Evolutionary conservation across 306 rosid species (phyloP).

Genomic region (Castanopsis chinensis): DNA sequence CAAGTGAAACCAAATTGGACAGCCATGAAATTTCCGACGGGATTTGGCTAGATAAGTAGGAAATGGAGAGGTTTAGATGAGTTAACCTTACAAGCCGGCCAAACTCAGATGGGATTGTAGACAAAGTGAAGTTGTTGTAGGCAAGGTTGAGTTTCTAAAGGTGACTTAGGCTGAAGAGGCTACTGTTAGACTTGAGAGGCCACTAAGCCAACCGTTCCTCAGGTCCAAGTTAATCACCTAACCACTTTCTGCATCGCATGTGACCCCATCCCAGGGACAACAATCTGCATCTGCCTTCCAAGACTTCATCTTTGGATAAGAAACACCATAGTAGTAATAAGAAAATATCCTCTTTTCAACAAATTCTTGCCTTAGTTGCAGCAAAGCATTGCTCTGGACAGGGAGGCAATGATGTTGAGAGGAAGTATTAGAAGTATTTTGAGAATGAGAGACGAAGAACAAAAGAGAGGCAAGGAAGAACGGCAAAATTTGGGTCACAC

Average conservation of each 20-base stretch:
- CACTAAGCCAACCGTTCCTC: constrained; percentile 3
- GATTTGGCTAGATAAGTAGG: not conserved
- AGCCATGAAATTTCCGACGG: fast-evolving
- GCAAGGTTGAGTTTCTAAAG: constrained; percentile 12
- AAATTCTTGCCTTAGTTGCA: no score
- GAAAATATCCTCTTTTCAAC: no score
- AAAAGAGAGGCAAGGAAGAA: no score
- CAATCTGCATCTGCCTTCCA: constrained; percentile 12
- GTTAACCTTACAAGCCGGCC: constrained; percentile 7
- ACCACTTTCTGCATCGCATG: not conserved
- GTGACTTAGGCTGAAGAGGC: no score
- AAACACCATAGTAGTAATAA: no score
- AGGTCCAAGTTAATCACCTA: constrained; percentile 18
- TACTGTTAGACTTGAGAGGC: constrained; percentile 11
- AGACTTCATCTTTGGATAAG: not conserved
- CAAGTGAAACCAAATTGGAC: not conserved
- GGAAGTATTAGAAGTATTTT: no score
- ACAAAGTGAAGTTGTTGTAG: not conserved
- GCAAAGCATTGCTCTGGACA: no score
- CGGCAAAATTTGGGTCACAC: no score
- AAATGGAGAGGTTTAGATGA: not conserved
- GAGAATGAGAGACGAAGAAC: no score
- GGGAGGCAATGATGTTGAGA: no score
- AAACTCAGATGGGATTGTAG: not conserved
- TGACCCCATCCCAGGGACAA: constrained; percentile 17